These are phyloP conservation scores for Mariannaea sp. DNA, from an alignment of 2,329 filamentous ascomycete species.

Conservation along the genomic window DNA sequence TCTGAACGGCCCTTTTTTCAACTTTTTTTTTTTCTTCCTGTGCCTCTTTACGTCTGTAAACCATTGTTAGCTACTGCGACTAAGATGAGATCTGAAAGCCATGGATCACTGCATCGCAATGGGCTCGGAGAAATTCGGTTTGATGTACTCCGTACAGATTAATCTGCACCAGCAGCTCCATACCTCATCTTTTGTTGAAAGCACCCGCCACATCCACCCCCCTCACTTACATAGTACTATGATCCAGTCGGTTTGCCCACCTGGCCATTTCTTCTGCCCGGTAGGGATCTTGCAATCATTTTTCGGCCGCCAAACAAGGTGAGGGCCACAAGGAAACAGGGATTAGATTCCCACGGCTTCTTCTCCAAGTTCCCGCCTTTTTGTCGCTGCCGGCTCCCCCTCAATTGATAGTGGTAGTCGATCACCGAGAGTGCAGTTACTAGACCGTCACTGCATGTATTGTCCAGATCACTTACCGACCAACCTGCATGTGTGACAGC, in stretches of 20 bases:
- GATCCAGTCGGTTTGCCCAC: conserved; percentile 22
- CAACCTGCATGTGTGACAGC: background rate
- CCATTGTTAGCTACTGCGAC: background rate
- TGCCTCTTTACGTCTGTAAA: too few species aligned
- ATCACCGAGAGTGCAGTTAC: background rate
- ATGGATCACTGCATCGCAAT: conserved; percentile 1
- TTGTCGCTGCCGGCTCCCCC: conserved; percentile 21
- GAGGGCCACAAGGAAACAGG: conserved; percentile 33
- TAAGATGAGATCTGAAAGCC: background rate
- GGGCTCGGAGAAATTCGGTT: background rate
- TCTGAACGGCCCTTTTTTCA: background rate
- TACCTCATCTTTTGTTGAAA: too few species aligned
- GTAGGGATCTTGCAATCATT: conserved; percentile 18
- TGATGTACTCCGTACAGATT: conserved; percentile 12
- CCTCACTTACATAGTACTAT: conserved; percentile 20
- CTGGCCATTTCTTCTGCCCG: conserved; percentile 19
- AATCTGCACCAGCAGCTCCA: too few species aligned
- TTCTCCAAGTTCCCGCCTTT: conserved; percentile 27
- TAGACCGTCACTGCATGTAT: background rate
- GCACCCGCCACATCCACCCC: conserved; percentile 23
- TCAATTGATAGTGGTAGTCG: conserved; percentile 17
- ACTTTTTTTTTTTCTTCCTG: too few species aligned
- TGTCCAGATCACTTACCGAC: background rate
- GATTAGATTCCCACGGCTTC: conserved; percentile 35
- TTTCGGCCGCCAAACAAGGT: conserved; percentile 24